Evolutionary conservation across 106 monocot genomes (phyloP), one percentile per base, ranked within the genome.

Genomic region (Xerophyta viscosa): DNA sequence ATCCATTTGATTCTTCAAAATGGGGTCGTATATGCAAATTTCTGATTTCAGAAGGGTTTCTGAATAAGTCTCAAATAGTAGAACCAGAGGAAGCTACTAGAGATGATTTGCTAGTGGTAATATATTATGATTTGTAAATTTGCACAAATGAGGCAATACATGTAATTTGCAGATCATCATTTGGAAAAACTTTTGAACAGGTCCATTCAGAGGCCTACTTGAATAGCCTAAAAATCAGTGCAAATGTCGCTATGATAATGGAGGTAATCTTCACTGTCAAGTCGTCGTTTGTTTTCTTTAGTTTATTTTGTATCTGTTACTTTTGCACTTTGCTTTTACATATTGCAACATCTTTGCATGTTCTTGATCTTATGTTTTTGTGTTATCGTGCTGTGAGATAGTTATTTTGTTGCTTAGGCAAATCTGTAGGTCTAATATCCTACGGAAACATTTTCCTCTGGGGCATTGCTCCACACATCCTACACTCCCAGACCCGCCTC

Each of bases 1-100:
- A 93, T 36, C 93, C 93, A 20, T 93, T 93, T 87, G 92, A 93
- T 76, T 84, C 80, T 53, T 74, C 77, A 31, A 89, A 83, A 64
- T 84, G 80, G 89, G 77, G 64, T 24, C 82, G 76, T 6, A 84
- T 94, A 29, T 80, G 80, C 59, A 63, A 62, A 21, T 94, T 78
- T 63, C 71, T 94, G 36, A 71, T 76, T 43, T 77, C 71, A 58
- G 88, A 80, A 66, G 74, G 69, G 8, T 22, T 61, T 62, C 65
- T 94, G 52, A 72, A 84, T 25, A 84, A 78, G 63, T 48, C 14
- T 54, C 77, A 43, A 36, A 59, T 84, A 27, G 70, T 94, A 42
- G 88, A 94, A 44, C 93, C 93, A 47, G 45, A 78, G 25, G 93
- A 94, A 78, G 93, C 93, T 73, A 69, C 65, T 41, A 59, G 70